phyloP scores from a whole-genome alignment of 108 stramenopile species.

The Cyclotella distinguenda region DNA sequence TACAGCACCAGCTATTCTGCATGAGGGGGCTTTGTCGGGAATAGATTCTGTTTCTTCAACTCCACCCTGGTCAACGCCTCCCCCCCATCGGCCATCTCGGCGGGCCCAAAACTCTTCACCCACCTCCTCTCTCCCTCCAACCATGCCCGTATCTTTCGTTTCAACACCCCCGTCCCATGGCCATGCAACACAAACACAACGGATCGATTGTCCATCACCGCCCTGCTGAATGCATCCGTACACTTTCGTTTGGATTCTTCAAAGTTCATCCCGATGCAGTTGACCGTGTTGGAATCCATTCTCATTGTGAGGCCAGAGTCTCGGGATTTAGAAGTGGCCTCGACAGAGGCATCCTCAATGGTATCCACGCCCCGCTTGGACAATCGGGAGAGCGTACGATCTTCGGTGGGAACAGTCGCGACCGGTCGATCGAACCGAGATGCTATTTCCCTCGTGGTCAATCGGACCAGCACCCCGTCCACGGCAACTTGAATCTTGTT shows the following conservation, averaged over 20 bases:
- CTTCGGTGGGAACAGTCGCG: constrained; percentile 37
- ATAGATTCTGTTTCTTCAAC: constrained; percentile 46
- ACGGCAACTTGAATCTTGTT: constrained; percentile 69
- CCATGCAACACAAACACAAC: constrained; percentile 77
- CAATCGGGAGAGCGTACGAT: constrained; percentile 12
- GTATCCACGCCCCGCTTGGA: constrained; percentile 61
- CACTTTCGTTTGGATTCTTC: constrained; percentile 72
- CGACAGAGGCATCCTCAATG: constrained; percentile 12
- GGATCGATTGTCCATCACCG: constrained; percentile 46
- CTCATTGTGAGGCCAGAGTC: constrained; percentile 51
- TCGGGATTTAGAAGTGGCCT: constrained; percentile 16
- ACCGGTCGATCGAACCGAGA: no score
- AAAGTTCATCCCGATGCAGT: constrained; percentile 79
- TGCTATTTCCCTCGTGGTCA: constrained; percentile 75
- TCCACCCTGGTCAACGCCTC: constrained; percentile 82
- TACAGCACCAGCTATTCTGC: not conserved
- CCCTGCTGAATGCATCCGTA: constrained; percentile 56
- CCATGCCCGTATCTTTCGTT: constrained; percentile 73
- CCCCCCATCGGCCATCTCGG: constrained; percentile 80
- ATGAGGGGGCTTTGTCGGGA: not conserved
- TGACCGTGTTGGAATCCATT: constrained; percentile 81
- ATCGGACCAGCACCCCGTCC: constrained; percentile 48
- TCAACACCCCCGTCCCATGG: constrained; percentile 81
- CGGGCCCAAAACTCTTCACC: constrained; percentile 63
- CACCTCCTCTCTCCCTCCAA: constrained; percentile 50